Evolutionary conservation across 1,139 yeast species (phyloP).

Genomic region (Yamadazyma conglobata): DNA sequence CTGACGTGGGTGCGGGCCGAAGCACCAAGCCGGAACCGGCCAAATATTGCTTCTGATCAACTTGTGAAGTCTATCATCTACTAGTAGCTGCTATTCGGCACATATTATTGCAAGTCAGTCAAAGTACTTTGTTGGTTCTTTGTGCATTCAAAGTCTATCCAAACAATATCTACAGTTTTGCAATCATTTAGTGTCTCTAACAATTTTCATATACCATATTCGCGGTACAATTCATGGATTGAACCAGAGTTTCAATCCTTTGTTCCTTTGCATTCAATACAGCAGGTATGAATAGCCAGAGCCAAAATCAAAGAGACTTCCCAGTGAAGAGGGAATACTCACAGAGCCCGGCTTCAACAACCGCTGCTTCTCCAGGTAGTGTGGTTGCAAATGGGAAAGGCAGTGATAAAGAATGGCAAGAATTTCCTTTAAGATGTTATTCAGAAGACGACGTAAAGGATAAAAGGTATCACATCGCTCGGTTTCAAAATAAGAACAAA

Average conservation of each 20-base stretch:
- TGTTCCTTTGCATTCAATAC: too few relatives aligned
- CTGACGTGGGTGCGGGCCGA: slow-evolving; percentile 4
- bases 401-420: slow-evolving; percentile 63
- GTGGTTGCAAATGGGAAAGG: too few relatives aligned
- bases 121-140: too few relatives aligned
- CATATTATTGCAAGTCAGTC: too few relatives aligned
- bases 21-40: slow-evolving; percentile 3
- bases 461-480: slow-evolving; percentile 74
- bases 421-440: slow-evolving; percentile 71
- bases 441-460: slow-evolving; percentile 69
- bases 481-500: slow-evolving; percentile 69
- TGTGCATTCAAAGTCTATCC: too few relatives aligned
- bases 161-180: too few relatives aligned
- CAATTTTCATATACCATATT: too few relatives aligned
- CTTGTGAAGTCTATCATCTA: too few relatives aligned
- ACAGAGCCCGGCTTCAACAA: slow-evolving; percentile 3
- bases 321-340: slow-evolving; percentile 5
- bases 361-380: slow-evolving; percentile 5
- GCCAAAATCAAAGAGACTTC: slow-evolving; percentile 8
- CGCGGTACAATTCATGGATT: too few relatives aligned
- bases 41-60: too few relatives aligned
- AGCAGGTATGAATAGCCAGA: slow-evolving; percentile 4
- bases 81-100: too few relatives aligned
- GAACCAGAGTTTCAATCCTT: too few relatives aligned
- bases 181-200: neutral